Conservation (phyloP, 768 basidiomycete species). For the Trametes cingulata region DNA sequence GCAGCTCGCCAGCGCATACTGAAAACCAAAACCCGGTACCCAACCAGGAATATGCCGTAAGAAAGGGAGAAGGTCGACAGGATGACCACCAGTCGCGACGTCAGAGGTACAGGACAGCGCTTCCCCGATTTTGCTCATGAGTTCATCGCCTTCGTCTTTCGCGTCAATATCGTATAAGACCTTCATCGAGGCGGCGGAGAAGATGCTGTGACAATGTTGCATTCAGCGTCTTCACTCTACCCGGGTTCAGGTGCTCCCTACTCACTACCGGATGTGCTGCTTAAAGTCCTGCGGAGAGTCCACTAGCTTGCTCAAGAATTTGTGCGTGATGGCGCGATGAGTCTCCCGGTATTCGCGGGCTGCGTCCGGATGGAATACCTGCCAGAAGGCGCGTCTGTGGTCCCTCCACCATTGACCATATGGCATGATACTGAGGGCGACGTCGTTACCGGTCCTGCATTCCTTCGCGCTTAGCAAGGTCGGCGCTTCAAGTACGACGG, state of each 20-base stretch:
- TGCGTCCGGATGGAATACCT: not conserved
- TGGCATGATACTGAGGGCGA: not conserved
- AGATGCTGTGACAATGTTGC: not conserved
- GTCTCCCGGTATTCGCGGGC: not conserved
- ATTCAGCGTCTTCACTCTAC: not conserved
- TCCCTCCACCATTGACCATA: conserved; percentile 16
- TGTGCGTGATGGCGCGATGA: not conserved
- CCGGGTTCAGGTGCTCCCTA: not conserved
- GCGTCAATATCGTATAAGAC: conserved; percentile 10
- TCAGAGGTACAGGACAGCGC: not conserved
- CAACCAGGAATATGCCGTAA: conserved; percentile 21
- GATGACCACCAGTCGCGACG: conserved; percentile 25
- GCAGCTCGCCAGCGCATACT: conserved; percentile 7
- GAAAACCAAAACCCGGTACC: conserved; percentile 25
- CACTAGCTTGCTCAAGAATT: not conserved
- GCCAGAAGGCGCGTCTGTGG: conserved; percentile 16
- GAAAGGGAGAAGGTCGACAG: conserved; percentile 30
- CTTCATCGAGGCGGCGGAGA: conserved; percentile 18
- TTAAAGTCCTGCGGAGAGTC: not conserved
- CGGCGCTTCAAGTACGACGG: not conserved
- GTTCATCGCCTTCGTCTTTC: not conserved
- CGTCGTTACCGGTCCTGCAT: conserved; percentile 1
- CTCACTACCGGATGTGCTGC: conserved; percentile 8
- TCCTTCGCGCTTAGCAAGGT: not conserved
- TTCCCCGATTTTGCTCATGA: conserved; percentile 9